These are phyloP conservation scores for Hyaloscypha bicolor DNA, from an alignment of 495 filamentous ascomycete genomes.

Conservation along the genomic window DNA sequence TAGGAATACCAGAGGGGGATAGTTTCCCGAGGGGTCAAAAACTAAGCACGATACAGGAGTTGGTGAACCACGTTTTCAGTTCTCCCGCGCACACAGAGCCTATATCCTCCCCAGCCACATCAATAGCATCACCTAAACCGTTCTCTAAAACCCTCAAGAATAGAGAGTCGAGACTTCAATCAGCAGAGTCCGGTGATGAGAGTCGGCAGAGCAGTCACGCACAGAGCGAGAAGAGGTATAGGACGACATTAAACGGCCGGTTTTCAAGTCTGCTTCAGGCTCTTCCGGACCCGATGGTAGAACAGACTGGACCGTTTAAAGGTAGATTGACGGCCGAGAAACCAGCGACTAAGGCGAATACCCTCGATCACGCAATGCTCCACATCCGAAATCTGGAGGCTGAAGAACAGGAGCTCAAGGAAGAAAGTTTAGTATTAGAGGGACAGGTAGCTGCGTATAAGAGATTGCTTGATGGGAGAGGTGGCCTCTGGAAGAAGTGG, in stretches of 20 bases:
- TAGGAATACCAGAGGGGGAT: not conserved
- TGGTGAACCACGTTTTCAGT: not conserved
- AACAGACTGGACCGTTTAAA: not conserved
- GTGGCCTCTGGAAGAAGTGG: not conserved
- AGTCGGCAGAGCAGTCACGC: not conserved
- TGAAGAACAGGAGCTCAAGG: not conserved
- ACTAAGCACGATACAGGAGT: not conserved
- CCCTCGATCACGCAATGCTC: not conserved
- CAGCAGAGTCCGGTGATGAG: too few species aligned
- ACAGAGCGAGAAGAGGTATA: not conserved
- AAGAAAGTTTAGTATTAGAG: not conserved
- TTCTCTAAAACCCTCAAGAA: not conserved
- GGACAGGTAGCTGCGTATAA: not conserved
- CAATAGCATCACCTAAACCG: not conserved
- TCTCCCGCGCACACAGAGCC: not conserved
- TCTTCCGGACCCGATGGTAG: not conserved
- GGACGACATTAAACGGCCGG: not conserved
- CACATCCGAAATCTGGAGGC: not conserved
- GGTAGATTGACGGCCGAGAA: not conserved
- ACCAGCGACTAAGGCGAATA: not conserved
- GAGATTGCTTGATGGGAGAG: not conserved
- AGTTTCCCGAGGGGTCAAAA: not conserved
- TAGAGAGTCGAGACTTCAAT: not conserved
- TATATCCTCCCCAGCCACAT: not conserved
- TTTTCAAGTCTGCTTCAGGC: not conserved